Conservation (phyloP, 306 rosid genomes). For the Senna tora region DNA sequence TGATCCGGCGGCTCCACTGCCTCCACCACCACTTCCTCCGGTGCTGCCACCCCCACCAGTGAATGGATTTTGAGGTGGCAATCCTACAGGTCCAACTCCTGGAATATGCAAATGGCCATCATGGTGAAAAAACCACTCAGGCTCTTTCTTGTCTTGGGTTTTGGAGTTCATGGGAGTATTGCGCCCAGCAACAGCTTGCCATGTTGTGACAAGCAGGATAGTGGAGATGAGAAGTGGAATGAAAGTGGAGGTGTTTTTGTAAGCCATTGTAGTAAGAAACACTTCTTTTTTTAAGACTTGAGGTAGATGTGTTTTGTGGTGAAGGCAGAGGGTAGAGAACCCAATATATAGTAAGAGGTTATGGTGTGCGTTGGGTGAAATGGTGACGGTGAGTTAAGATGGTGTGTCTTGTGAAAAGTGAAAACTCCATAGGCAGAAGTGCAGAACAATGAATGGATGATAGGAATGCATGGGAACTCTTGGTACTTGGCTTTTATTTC, state of each 20-base stretch:
- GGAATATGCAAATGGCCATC: conserved; percentile 49
- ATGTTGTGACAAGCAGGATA: conserved; percentile 44
- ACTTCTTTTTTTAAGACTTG: neutral
- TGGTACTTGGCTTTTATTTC: conserved; percentile 24
- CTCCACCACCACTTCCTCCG: conserved; percentile 13
- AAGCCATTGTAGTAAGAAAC: conserved; percentile 34
- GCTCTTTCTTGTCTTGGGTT: conserved; percentile 58
- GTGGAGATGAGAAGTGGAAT: conserved; percentile 36
- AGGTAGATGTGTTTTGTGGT: conserved; percentile 39
- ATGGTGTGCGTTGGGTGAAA: conserved; percentile 43
- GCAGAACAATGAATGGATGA: neutral
- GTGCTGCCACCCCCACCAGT: conserved; percentile 35
- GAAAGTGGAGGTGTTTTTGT: conserved; percentile 36
- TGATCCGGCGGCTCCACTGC: neutral
- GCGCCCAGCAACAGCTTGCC: conserved; percentile 49
- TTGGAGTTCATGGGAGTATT: conserved; percentile 18
- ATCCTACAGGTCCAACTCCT: conserved; percentile 52
- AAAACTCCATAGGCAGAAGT: neutral
- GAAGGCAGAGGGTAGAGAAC: conserved; percentile 36
- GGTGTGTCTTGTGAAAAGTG: neutral
- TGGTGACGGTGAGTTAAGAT: conserved; percentile 62
- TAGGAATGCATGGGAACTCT: conserved; percentile 14
- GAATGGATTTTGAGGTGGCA: conserved; percentile 51
- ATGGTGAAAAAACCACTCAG: conserved; percentile 49
- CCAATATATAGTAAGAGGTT: conserved; percentile 40